Evolutionary conservation across 2,329 filamentous ascomycete species (phyloP).

Genomic region (Ambrosiella xylebori): DNA sequence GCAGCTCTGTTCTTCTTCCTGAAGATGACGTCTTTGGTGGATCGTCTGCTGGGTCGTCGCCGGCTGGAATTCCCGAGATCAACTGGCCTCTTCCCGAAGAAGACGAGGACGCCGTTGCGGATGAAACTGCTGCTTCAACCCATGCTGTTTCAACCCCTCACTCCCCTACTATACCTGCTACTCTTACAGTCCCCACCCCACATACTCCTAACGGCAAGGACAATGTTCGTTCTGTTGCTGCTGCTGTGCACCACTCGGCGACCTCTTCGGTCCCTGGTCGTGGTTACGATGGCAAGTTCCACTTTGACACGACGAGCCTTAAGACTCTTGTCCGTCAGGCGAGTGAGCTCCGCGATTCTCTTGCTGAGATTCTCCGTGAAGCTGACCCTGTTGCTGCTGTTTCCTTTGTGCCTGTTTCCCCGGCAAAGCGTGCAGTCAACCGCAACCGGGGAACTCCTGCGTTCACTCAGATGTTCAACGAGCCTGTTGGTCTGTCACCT

Average conservation of each 20-base stretch:
- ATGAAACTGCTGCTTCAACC: conserved; percentile 13
- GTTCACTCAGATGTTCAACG: conserved; percentile 49
- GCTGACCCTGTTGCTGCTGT: conserved; percentile 31
- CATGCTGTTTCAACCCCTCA: neutral
- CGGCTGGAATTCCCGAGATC: conserved; percentile 4
- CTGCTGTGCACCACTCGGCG: conserved; percentile 40
- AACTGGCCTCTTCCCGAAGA: conserved; percentile 10
- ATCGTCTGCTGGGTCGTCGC: conserved; percentile 6
- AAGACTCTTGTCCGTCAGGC: conserved; percentile 48
- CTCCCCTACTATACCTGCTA: neutral
- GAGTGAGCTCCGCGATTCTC: conserved; percentile 37
- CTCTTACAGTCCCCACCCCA: neutral
- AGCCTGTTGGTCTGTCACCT: conserved; percentile 29
- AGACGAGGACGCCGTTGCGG: neutral
- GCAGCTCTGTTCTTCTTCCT: conserved; percentile 45
- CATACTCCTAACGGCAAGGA: conserved; percentile 19
- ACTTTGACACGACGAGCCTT: conserved; percentile 53
- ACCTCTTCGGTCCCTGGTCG: conserved; percentile 22
- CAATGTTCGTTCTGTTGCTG: conserved; percentile 42
- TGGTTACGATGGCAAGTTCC: conserved; percentile 32
- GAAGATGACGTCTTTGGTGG: conserved; percentile 50
- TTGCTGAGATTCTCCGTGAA: conserved; percentile 42
- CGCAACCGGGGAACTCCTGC: conserved; percentile 38
- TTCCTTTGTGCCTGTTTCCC: conserved; percentile 13
- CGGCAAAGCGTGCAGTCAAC: conserved; percentile 25